Conservation (phyloP, 192 early-diverging fungal genomes). For the Gaertneriomyces sp. region DNA sequence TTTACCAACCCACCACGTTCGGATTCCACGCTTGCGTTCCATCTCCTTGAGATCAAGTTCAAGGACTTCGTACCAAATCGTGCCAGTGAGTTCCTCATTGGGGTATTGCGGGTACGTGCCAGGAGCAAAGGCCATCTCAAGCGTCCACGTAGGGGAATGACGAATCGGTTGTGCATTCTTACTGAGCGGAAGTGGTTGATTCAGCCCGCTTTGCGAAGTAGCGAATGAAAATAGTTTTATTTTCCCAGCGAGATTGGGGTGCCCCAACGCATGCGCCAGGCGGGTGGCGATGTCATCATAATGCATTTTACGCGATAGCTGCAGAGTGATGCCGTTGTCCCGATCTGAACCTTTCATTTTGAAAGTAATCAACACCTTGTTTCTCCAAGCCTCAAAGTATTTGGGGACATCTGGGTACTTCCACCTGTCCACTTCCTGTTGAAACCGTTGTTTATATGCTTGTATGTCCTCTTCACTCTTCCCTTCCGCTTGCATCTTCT, state of each 20-base stretch:
- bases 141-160: conserved; percentile 42
- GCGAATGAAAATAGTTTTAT: conserved; percentile 61
- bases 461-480: neutral
- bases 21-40: conserved; percentile 78
- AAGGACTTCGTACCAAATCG: conserved; percentile 80
- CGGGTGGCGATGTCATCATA: conserved; percentile 60
- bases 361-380: conserved; percentile 72
- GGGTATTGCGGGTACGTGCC: conserved; percentile 28
- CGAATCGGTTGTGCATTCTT: conserved; percentile 35
- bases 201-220: neutral
- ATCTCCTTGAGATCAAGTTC: conserved; percentile 77
- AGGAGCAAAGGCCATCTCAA: conserved; percentile 54
- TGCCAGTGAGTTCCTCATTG: conserved; percentile 24
- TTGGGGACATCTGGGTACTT: conserved; percentile 48
- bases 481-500: too few species aligned
- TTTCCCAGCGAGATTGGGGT: conserved; percentile 58
- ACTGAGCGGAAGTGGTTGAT: neutral
- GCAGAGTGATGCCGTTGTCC: conserved; percentile 43
- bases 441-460: neutral
- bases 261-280: conserved; percentile 56
- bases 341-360: conserved; percentile 37
- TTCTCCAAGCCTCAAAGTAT: conserved; percentile 75
- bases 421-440: neutral
- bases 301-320: conserved; percentile 61
- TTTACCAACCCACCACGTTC: conserved; percentile 60